Percentiles rank a stretch among this genome's conserved stretches.
phyloP scores from a whole-genome alignment of 345 rosid species.

The Eucalyptus pauciflora region DNA sequence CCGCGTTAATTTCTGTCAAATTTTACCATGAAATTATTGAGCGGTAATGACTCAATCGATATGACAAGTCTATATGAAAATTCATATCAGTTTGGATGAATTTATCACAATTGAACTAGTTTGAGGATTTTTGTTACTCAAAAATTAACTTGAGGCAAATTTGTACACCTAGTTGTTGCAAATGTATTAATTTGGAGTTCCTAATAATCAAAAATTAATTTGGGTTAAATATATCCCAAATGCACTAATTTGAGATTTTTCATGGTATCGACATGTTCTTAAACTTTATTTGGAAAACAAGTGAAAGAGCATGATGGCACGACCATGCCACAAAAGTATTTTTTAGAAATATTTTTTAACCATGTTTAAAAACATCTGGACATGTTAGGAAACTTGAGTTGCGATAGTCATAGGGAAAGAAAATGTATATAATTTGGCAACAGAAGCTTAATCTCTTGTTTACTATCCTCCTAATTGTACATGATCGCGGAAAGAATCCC shows the following conservation, averaged over 20 bases:
- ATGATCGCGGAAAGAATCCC: not conserved
- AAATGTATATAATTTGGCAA: not conserved
- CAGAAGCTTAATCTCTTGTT: not conserved
- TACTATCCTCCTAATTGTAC: not conserved
- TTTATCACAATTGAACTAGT: too few species aligned
- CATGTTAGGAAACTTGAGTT: not conserved
- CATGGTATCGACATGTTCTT: rapidly evolving
- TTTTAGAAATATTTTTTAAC: not conserved
- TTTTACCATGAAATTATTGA: rapidly evolving
- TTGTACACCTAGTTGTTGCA: rapidly evolving
- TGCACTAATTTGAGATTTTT: too few species aligned
- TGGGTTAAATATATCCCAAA: too few species aligned
- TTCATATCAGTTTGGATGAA: too few species aligned
- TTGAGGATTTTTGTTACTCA: too few species aligned
- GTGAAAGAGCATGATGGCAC: not conserved
- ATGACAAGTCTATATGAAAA: not conserved
- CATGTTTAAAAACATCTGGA: not conserved
- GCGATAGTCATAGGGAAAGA: not conserved
- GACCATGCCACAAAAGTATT: not conserved
- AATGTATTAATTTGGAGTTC: rapidly evolving
- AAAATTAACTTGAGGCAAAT: too few species aligned
- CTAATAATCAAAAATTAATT: too few species aligned
- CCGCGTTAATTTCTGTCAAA: rapidly evolving
- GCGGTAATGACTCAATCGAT: rapidly evolving
- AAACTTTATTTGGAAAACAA: not conserved